A percentile compares a stretch with the other conserved stretches of the same genome.
phyloP scores from a whole-genome alignment of 768 basidiomycete species.

The Leccinum disarticulatum region DNA sequence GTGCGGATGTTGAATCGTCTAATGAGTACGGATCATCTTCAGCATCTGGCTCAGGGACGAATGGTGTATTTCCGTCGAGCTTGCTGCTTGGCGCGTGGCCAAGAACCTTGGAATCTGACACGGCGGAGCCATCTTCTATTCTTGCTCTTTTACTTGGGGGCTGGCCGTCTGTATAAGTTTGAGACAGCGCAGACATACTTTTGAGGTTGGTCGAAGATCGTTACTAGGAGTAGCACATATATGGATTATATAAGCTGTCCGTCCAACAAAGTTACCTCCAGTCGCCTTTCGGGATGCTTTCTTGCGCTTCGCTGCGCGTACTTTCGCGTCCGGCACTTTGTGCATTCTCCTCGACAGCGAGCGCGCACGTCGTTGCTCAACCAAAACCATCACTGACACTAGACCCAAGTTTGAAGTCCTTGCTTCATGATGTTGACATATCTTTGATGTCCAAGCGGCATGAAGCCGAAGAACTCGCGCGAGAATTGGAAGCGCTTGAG shows the following conservation, averaged over 20 bases:
- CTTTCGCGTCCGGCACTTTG: constrained; percentile 23
- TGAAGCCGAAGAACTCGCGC: constrained; percentile 33
- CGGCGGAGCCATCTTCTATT: constrained; percentile 15
- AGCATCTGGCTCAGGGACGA: constrained; percentile 20
- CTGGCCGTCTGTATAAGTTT: constrained; percentile 15
- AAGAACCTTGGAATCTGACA: constrained; percentile 28
- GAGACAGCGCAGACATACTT: constrained; percentile 15
- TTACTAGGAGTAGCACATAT: neutral
- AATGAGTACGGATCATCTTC: constrained; percentile 30
- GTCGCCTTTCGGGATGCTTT: constrained; percentile 19
- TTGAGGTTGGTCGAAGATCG: constrained; percentile 3
- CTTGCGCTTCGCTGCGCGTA: constrained; percentile 23
- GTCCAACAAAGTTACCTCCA: neutral
- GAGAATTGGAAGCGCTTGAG: constrained; percentile 58
- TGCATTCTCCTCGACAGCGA: constrained; percentile 34
- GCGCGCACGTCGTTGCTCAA: constrained; percentile 30
- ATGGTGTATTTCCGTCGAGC: constrained; percentile 32
- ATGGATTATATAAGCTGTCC: constrained; percentile 23
- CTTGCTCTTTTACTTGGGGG: constrained; percentile 33
- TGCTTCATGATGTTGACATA: constrained; percentile 69
- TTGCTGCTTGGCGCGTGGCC: constrained; percentile 19
- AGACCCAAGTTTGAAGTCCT: constrained; percentile 61
- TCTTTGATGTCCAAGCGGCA: constrained; percentile 46
- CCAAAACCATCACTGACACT: constrained; percentile 63
- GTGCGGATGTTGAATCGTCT: constrained; percentile 23